Base-by-base conservation (phyloP, 805 yeast genomes). In the Metschnikowia colocasiae region DNA sequence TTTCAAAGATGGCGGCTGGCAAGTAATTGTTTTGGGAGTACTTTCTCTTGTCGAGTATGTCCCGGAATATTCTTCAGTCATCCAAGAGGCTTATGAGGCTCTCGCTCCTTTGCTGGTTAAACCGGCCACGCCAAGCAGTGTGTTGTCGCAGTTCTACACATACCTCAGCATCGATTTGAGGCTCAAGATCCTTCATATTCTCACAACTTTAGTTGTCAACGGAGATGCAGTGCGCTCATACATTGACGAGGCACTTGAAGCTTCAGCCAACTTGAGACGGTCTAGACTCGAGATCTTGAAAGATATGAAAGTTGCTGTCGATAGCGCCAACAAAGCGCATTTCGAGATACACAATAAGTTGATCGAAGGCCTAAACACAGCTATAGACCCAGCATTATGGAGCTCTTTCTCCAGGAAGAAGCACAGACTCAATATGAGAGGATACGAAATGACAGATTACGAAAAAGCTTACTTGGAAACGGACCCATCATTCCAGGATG, bases 1-100 rank as follows among this genome's bases (percentile, higher is more conserved):
- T 52, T 94, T 87, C 63, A 81, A 76, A 56, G 90, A 88, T 57
- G 95, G 96, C 3, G 81, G 81, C 46, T 92, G 97, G 97, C 84
- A 88, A 56, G 75, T 85, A 34, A 78, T 85, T 36, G 63, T 91
- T 36, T 62, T 90, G 41, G 96, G 96, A 27, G 71, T 90, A 2
- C 72, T 91, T 35, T 79, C 81, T 18, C 70, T 74, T 41, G 80
- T 81, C 13, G 80, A 81, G 39, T 74, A 81, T 53, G 73, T 82
- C 33, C 80, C 82, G 1, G 76, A 75, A 12, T 85, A 79, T 66
- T 60, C 69, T 22, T 66, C 69, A 1, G 72, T 73, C 18, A 80
- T 85, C 40, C 67, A 64, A 5, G 71, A 75, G 27, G 76, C 84
- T 1, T 78, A 78, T 45, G 73, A 73, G 31, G 58, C 63, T 2